Percentiles rank a stretch among this genome's conserved stretches.
phyloP scores from a whole-genome alignment of 73 alveolate genomes.

The Tetrahymena thermophila region DNA sequence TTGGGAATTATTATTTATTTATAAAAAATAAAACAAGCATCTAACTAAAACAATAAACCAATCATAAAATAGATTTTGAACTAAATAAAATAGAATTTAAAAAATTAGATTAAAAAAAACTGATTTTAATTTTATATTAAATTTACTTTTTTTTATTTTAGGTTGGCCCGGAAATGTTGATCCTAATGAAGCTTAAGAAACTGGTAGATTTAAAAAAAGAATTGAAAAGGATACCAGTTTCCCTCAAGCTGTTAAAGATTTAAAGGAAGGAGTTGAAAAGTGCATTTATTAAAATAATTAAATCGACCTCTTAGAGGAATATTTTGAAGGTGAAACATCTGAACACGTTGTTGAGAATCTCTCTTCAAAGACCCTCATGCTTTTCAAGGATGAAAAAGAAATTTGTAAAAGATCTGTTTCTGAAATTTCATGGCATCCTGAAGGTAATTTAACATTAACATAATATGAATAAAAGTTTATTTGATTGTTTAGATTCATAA shows the following conservation, averaged over 20 bases:
- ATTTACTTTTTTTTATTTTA: constrained; percentile 4
- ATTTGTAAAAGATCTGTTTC: constrained; percentile 82
- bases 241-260: constrained; percentile 78
- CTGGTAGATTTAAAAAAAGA: constrained; percentile 68
- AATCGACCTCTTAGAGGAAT: constrained; percentile 96
- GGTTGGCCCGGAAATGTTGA: constrained; percentile 90
- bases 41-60: background rate
- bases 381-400: constrained; percentile 69
- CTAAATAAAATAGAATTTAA: no score
- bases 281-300: constrained; percentile 88
- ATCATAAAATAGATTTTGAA: background rate
- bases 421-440: constrained; percentile 96
- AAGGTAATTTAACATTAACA: constrained; percentile 28
- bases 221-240: constrained; percentile 75
- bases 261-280: constrained; percentile 71
- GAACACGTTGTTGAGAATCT: constrained; percentile 89
- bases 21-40: background rate
- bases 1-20: background rate
- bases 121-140: background rate
- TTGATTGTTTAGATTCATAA: background rate
- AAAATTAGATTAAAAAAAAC: background rate
- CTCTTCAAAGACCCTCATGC: constrained; percentile 90
- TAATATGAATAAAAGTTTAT: background rate
- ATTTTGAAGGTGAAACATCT: constrained; percentile 83
- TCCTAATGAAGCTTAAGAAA: constrained; percentile 71